Evolutionary conservation across 768 basidiomycete species (phyloP).

Genomic region (Amanita polypyramis): DNA sequence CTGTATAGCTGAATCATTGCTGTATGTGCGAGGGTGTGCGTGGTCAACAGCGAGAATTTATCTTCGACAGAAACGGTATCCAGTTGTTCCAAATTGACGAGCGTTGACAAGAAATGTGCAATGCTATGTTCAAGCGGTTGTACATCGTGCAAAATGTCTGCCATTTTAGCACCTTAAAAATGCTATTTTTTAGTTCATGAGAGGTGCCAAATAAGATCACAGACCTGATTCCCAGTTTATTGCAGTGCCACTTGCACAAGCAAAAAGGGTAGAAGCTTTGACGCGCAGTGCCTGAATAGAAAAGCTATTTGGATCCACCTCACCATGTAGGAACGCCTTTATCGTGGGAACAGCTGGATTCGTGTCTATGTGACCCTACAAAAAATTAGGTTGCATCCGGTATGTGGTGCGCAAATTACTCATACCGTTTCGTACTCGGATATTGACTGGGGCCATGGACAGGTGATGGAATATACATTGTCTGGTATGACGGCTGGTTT

Average conservation of each 20-base stretch:
- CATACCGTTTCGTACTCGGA: slow-evolving; percentile 63
- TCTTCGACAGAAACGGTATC: slow-evolving; percentile 44
- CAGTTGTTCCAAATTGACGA: slow-evolving; percentile 58
- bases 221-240: slow-evolving; percentile 52
- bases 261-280: slow-evolving; percentile 69
- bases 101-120: slow-evolving; percentile 48
- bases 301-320: slow-evolving; percentile 45
- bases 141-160: slow-evolving; percentile 46
- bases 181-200: slow-evolving; percentile 4
- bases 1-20: slow-evolving; percentile 59
- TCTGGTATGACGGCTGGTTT: slow-evolving; percentile 61
- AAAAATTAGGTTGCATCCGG: slow-evolving; percentile 8
- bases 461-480: slow-evolving; percentile 48
- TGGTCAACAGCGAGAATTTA: slow-evolving; percentile 45
- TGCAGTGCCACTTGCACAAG: slow-evolving; percentile 53
- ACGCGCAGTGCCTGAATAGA: slow-evolving; percentile 55
- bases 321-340: slow-evolving; percentile 51
- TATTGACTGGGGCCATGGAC: slow-evolving; percentile 70
- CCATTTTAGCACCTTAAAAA: slow-evolving; percentile 30
- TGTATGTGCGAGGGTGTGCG: slow-evolving; percentile 57
- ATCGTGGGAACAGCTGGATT: slow-evolving; percentile 46
- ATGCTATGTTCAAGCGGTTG: slow-evolving; percentile 55
- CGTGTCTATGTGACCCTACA: slow-evolving; percentile 49
- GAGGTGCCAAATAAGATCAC: slow-evolving; percentile 9
- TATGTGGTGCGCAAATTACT: slow-evolving; percentile 8